Conservation (phyloP, 176 grass and related monocot species). For the Coix lacrymajobi region DNA sequence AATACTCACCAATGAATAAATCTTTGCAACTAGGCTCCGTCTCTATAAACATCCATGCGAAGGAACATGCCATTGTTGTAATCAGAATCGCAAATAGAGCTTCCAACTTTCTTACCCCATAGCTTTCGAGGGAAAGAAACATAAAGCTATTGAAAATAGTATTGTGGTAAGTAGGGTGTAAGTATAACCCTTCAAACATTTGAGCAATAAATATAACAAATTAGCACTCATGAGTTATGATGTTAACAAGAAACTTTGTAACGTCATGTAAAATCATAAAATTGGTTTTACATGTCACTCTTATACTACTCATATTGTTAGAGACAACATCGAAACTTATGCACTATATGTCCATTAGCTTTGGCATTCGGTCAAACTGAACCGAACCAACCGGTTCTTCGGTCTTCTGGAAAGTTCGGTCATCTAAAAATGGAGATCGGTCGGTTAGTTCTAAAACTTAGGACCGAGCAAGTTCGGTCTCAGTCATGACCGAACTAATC, state of each 20-base stretch:
- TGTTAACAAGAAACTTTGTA: not conserved
- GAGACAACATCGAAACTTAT: not conserved
- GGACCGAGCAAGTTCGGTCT: no score
- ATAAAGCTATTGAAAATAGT: conserved; percentile 70
- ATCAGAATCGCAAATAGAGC: conserved; percentile 79
- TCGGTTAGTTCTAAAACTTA: no score
- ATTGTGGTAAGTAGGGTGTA: not conserved
- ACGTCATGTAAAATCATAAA: not conserved
- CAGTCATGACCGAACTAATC: no score
- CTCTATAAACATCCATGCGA: conserved; percentile 84
- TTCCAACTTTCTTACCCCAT: conserved; percentile 92
- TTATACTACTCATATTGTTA: not conserved
- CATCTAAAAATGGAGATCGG: no score
- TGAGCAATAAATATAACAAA: not conserved
- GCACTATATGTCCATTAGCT: not conserved
- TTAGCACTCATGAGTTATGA: not conserved
- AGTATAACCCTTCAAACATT: not conserved
- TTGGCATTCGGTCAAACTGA: no score
- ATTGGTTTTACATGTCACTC: not conserved
- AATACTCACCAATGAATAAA: conserved; percentile 49
- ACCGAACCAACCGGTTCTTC: no score
- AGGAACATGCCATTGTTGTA: conserved; percentile 77
- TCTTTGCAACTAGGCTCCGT: conserved; percentile 70
- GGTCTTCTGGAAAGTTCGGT: no score
- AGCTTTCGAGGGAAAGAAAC: conserved; percentile 89